These are phyloP conservation scores for Chlamydomonas applanata DNA, from an alignment of 139 green algal genomes.

Conservation along the genomic window DNA sequence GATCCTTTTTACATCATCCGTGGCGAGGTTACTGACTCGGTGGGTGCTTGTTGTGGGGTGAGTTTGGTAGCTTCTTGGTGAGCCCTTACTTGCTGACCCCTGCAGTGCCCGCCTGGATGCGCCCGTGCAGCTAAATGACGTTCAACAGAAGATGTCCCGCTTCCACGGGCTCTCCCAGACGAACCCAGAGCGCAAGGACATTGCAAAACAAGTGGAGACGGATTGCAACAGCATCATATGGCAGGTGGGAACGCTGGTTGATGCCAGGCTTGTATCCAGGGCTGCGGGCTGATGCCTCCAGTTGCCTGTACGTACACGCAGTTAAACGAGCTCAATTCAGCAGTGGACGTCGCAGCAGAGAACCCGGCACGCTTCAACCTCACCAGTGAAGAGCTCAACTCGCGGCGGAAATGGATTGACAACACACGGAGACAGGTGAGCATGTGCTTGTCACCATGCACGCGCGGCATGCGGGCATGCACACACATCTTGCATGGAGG, in stretches of 20 bases:
- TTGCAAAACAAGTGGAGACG: conserved; percentile 38
- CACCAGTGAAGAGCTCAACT: conserved; percentile 63
- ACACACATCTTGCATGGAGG: background rate
- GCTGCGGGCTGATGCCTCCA: background rate
- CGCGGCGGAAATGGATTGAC: conserved; percentile 66
- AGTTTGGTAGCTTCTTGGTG: background rate
- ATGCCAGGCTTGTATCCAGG: background rate
- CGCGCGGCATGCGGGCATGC: background rate
- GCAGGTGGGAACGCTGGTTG: conserved; percentile 37
- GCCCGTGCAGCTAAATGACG: conserved; percentile 47
- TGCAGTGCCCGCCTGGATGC: no score
- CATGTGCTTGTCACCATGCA: background rate
- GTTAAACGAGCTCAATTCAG: conserved; percentile 73
- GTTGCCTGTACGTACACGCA: conserved; percentile 25
- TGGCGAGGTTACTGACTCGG: conserved; percentile 44
- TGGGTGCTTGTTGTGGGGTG: background rate
- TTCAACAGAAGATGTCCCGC: conserved; percentile 52
- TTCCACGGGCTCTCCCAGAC: conserved; percentile 50
- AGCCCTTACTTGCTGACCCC: no score
- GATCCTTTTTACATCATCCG: conserved; percentile 57
- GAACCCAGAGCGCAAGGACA: conserved; percentile 51
- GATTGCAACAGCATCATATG: conserved; percentile 42
- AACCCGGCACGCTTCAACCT: conserved; percentile 77
- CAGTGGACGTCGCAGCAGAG: conserved; percentile 70
- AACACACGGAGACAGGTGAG: conserved; percentile 53